Percentiles rank a stretch among this genome's conserved stretches.
These are phyloP conservation scores for Candida yuanshanica DNA, from an alignment of 805 yeast genomes.

Conservation along the genomic window DNA sequence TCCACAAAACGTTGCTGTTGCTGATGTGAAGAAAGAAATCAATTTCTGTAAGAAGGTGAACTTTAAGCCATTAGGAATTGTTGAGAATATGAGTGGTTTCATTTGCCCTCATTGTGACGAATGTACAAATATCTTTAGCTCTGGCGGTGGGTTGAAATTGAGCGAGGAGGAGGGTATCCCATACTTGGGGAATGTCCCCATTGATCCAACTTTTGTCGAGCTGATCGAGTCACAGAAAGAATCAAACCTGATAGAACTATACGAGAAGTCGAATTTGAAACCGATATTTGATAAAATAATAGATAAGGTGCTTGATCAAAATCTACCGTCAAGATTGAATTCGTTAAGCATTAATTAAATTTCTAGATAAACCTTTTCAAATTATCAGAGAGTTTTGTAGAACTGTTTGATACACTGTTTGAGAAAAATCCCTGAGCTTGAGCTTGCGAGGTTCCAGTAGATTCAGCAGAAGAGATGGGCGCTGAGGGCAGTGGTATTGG, in stretches of 20 bases:
- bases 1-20: constrained; percentile 89
- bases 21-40: constrained; percentile 91
- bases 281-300: constrained; percentile 44
- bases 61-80: constrained; percentile 73
- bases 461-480: not conserved
- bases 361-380: constrained; percentile 6
- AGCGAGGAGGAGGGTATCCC: constrained; percentile 58
- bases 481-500: constrained; percentile 1
- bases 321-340: constrained; percentile 19
- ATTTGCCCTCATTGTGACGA: constrained; percentile 92
- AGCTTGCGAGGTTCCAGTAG: not conserved
- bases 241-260: constrained; percentile 30
- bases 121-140: constrained; percentile 84
- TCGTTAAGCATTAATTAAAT: not conserved
- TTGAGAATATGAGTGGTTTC: constrained; percentile 97
- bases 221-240: constrained; percentile 60
- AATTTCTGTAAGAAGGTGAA: constrained; percentile 86
- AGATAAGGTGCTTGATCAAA: constrained; percentile 27
- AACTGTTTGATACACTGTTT: too few species aligned
- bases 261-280: constrained; percentile 26
- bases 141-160: constrained; percentile 82
- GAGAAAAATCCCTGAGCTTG: not conserved
- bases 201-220: constrained; percentile 87
- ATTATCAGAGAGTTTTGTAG: constrained; percentile 3
- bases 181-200: constrained; percentile 84